A percentile compares a stretch with the other conserved stretches of the same genome.
Evolutionary conservation across 2,329 filamentous ascomycete genomes (phyloP).

Genomic region (Aspergillus glaucus): DNA sequence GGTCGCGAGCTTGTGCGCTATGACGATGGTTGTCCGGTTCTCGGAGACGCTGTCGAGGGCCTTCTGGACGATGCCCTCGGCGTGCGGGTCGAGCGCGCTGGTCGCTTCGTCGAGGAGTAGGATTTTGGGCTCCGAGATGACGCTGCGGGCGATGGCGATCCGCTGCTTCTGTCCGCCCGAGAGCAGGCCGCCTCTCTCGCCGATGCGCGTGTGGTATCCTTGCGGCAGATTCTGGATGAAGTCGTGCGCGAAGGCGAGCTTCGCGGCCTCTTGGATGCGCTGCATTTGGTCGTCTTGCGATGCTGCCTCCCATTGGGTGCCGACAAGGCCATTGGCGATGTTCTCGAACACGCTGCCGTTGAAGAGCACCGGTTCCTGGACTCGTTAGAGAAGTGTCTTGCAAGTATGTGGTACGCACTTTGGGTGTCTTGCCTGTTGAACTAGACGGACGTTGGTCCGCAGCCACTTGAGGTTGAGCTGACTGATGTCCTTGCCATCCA

Average conservation of each 20-base stretch:
- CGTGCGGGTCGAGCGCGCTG: slow-evolving; percentile 76
- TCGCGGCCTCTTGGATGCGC: slow-evolving; percentile 27
- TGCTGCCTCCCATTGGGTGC: not conserved
- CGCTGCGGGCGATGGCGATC: slow-evolving; percentile 47
- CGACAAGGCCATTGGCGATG: slow-evolving; percentile 51
- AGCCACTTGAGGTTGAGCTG: slow-evolving; percentile 56
- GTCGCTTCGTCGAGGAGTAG: slow-evolving; percentile 85
- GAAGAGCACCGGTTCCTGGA: slow-evolving; percentile 61
- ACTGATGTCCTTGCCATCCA: slow-evolving; percentile 57
- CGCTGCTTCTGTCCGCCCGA: slow-evolving; percentile 40
- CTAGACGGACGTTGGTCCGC: slow-evolving; percentile 61
- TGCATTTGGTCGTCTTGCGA: slow-evolving; percentile 19
- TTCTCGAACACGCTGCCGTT: slow-evolving; percentile 65
- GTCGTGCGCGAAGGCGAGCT: slow-evolving; percentile 29
- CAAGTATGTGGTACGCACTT: not conserved
- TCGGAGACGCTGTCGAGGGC: slow-evolving; percentile 68
- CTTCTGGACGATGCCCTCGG: slow-evolving; percentile 76
- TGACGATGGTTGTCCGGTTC: slow-evolving; percentile 33
- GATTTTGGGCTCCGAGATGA: slow-evolving; percentile 74
- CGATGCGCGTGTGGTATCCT: slow-evolving; percentile 30
- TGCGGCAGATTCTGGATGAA: slow-evolving; percentile 34
- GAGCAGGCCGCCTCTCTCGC: slow-evolving; percentile 28
- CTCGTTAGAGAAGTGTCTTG: not conserved
- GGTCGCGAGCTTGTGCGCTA: slow-evolving; percentile 39
- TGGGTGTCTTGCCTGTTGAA: slow-evolving; percentile 48